Conservation (phyloP, 1,139 yeast genomes). For the Pichiaceae sp. region DNA sequence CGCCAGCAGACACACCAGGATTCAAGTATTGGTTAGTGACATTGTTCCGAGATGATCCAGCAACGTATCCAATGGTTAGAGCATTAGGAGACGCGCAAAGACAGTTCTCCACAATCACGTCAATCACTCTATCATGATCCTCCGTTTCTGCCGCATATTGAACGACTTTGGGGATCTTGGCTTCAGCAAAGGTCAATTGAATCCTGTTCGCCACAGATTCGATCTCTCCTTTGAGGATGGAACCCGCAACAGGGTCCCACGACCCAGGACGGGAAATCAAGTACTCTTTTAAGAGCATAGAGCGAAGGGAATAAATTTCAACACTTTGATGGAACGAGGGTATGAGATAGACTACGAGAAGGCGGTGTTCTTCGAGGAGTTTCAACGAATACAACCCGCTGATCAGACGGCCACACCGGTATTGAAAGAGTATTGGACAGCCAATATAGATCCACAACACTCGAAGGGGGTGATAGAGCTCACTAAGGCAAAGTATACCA, state of each 20-base stretch:
- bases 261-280: background rate
- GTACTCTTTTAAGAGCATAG: background rate
- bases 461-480: constrained; percentile 28
- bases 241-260: background rate
- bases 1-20: constrained; percentile 14
- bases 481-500: constrained; percentile 20
- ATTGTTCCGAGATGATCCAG: constrained; percentile 8
- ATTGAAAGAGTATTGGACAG: constrained; percentile 50
- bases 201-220: background rate
- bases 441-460: constrained; percentile 34
- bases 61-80: constrained; percentile 16
- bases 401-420: constrained; percentile 23
- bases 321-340: background rate
- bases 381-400: constrained; percentile 36
- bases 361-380: constrained; percentile 37
- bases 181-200: background rate
- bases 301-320: too few species aligned
- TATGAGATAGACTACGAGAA: constrained; percentile 38
- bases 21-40: constrained; percentile 11
- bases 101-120: constrained; percentile 12
- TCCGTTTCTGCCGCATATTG: constrained; percentile 1
- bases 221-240: background rate
- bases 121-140: constrained; percentile 18
- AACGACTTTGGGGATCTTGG: background rate
- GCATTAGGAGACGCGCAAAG: too few species aligned